Evolutionary conservation across 371 early-diverging fungal species (phyloP).

Genomic region (Mortierella sp.): DNA sequence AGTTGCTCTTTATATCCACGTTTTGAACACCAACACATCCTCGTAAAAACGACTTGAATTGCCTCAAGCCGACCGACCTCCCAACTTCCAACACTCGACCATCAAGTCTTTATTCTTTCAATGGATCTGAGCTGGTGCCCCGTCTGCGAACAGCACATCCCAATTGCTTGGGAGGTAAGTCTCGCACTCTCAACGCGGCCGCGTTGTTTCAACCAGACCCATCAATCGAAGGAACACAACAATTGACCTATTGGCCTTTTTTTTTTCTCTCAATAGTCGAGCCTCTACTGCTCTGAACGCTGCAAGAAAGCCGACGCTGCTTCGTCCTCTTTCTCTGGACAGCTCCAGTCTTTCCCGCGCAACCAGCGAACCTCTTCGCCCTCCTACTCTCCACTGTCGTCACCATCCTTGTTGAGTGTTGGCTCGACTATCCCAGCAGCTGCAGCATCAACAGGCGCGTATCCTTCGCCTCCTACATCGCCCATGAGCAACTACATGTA

Average conservation of each 20-base stretch:
- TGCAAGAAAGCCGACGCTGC: slow-evolving; percentile 45
- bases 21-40: not conserved
- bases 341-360: slow-evolving; percentile 36
- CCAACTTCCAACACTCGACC: not conserved
- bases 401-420: slow-evolving; percentile 30
- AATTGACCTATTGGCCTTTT: slow-evolving; percentile 1
- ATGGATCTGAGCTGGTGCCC: slow-evolving; percentile 55
- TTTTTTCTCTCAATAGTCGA: slow-evolving; percentile 16
- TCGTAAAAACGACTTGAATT: not conserved
- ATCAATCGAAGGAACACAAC: not conserved
- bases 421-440: slow-evolving; percentile 4
- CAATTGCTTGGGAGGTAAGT: slow-evolving; percentile 53
- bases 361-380: slow-evolving; percentile 27
- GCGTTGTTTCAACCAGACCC: no score
- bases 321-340: slow-evolving; percentile 23
- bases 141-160: slow-evolving; percentile 54
- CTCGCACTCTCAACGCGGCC: not conserved
- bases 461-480: slow-evolving; percentile 50
- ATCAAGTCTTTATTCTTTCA: not conserved
- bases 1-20: slow-evolving; percentile 2
- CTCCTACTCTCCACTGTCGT: slow-evolving; percentile 37
- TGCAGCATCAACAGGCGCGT: slow-evolving; percentile 7
- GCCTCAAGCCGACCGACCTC: not conserved
- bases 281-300: slow-evolving; percentile 52
- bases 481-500: slow-evolving; percentile 50